Evolutionary conservation across 352 stramenopile genomes (phyloP), one percentile per base, ranked within the genome.

Genomic region (Phytophthora meadii): DNA sequence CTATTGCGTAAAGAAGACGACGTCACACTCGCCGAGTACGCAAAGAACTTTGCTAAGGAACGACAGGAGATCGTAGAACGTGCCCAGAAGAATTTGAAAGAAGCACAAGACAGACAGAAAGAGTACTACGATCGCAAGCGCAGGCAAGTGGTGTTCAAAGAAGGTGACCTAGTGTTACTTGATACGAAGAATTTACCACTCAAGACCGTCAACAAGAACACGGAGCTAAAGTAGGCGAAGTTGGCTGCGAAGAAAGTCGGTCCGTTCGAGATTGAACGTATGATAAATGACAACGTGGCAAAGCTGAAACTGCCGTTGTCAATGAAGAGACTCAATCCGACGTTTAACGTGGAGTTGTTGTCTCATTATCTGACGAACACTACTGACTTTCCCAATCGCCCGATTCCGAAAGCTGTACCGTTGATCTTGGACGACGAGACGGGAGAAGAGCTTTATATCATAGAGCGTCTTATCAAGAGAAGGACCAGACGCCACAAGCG

Each of bases 61-160:
- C 34, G 44, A 19, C 56, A 51, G 50, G 42, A 55, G 15, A 63
- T 65, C 44, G 46, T 68, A 34, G 41, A 48, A 19, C n/a, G 17
- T 10, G 59, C 50, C 19, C 50, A 46, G 9, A 45, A 57, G 25
- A 47, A 56, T 51, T 45, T 65, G 28, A 22, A 42, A 32, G 12
- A 59, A 56, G 59, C 49, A 27, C 59, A 67, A 51, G 36, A 30
- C 1, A 12, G 40, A 32, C 36, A 69, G 25, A 65, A 70, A 10
- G 37, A 64, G 25, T 60, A 64, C 40, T 70, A 64, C 24, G 48
- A 71, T 51, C 15, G 28, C 11, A 66, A 66, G 15, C 37, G 42
- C 45, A 52, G 19, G 52, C n/a, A 19, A 46, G 28, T 54, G 25
- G 12, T 32, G 2, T 71, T 59, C 37, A 66, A 63, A 27, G 9